These are phyloP conservation scores for Lepidium didymum DNA, from an alignment of 345 rosid species.

Conservation along the genomic window DNA sequence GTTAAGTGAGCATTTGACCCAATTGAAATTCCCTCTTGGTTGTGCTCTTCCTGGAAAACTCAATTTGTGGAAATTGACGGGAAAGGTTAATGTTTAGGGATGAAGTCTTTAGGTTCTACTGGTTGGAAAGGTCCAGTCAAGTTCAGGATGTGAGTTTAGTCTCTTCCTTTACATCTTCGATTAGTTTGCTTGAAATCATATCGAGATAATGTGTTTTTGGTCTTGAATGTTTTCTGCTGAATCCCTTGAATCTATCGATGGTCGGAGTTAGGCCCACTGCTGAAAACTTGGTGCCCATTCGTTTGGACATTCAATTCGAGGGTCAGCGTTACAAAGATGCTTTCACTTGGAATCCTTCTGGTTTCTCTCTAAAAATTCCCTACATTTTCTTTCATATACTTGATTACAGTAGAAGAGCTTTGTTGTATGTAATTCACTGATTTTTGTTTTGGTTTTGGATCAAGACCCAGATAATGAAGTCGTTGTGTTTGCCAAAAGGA, in stretches of 20 bases:
- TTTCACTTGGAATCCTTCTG: constrained; percentile 96
- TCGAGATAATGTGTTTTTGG: background rate
- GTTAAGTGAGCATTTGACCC: too few species aligned
- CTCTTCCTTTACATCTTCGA: constrained; percentile 1
- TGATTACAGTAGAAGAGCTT: background rate
- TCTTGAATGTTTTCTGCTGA: background rate
- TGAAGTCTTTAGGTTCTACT: constrained; percentile 24
- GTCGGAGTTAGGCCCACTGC: constrained; percentile 63
- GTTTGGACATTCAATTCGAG: constrained; percentile 82
- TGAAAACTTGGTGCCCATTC: constrained; percentile 83
- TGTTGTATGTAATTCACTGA: background rate
- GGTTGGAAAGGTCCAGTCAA: constrained; percentile 47
- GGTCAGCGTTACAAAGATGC: constrained; percentile 86
- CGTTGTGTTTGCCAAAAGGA: constrained; percentile 72
- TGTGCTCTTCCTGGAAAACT: background rate
- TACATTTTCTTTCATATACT: background rate
- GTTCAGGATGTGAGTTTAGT: constrained; percentile 66
- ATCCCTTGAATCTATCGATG: background rate
- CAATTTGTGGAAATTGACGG: background rate
- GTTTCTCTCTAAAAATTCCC: constrained; percentile 29
- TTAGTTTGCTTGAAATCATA: background rate
- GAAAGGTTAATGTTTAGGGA: background rate
- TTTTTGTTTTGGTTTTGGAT: background rate
- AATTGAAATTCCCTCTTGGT: background rate
- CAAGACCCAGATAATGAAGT: constrained; percentile 88